Base-by-base conservation (phyloP, 1,284 basidiomycete genomes). In the Microbotryomycetes sp. region DNA sequence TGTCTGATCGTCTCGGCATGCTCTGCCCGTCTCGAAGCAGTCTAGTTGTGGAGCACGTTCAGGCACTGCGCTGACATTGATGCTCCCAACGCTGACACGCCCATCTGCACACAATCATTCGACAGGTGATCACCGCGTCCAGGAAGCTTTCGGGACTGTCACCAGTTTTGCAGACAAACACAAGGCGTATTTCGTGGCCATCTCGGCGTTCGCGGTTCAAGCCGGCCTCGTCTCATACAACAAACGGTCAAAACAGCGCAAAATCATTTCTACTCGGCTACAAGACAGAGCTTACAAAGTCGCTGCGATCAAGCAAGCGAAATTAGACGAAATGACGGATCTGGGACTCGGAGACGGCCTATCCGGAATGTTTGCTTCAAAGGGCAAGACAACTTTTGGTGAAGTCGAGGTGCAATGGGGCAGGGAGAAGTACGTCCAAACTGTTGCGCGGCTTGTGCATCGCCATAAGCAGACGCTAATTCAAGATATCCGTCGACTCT, bases 361-460 rank as follows among this genome's bases (percentile, higher is more conserved):
- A 9, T 12, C 36, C 12, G 36, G 36, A 42, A 9, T 42, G 12
- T 42, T 42, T 19, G 36, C 12, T 19, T 9, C 12, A 9, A 42
- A 42, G 36, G 36, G 36, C 9, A 42, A 14, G 6, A 55, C 53
- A 28, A 54, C 51, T n/a, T 29, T 46, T 36, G 65, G 65, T 1
- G 54, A 52, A 19, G 57, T 66, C 22, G 65, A 66, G 19, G 65
- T 66, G 26, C 62, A 64, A 49, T 66, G 65, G 65, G 65, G 65
- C 5, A 57, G 58, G 4, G 59, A 64, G 15, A 66, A 59, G 65
- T 66, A 28, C 22, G 16, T 12, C 42, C 31, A 29, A n/a, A 14
- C 23, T 47, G 28, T 19, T n/a, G 12, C 28, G 6, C 26, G 6
- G 54, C 12, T 19, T 32, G 28, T 25, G 3, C 14, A 6, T 2